Conservation (phyloP, 768 basidiomycete genomes). For the Suillus weaverae region DNA sequence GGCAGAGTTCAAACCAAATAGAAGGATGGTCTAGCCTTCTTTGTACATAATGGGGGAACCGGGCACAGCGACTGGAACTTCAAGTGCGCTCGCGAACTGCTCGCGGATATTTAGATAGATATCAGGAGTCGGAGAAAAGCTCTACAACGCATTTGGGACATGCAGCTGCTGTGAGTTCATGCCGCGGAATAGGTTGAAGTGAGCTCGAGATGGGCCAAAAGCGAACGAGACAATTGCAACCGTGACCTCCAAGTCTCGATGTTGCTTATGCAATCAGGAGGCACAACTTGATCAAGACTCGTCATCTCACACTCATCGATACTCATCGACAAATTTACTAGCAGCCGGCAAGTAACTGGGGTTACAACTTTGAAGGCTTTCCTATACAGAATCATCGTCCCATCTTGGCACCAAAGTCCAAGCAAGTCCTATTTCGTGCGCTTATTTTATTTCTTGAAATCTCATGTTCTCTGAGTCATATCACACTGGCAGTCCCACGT, state of each 20-base stretch:
- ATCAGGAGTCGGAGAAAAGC: background rate
- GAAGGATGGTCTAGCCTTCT: background rate
- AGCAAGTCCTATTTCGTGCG: background rate
- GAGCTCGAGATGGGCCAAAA: background rate
- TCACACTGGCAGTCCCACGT: background rate
- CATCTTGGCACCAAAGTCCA: background rate
- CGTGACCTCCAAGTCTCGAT: background rate
- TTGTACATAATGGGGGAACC: background rate
- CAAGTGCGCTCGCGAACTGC: background rate
- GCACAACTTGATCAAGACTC: background rate
- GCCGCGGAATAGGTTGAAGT: background rate
- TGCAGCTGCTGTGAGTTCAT: background rate
- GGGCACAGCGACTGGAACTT: background rate
- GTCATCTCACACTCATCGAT: background rate
- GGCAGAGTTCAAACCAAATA: background rate
- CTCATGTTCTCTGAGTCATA: background rate
- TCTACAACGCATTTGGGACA: background rate
- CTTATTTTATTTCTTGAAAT: background rate
- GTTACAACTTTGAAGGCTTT: background rate
- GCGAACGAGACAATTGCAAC: too few relatives aligned
- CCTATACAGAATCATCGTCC: background rate
- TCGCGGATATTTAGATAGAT: background rate
- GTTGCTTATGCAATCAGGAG: constrained; percentile 1
- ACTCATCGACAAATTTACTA: background rate
- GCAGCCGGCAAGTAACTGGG: background rate